Evolutionary conservation across 306 rosid species (phyloP).

Genomic region (Erythrophleum fordii): DNA sequence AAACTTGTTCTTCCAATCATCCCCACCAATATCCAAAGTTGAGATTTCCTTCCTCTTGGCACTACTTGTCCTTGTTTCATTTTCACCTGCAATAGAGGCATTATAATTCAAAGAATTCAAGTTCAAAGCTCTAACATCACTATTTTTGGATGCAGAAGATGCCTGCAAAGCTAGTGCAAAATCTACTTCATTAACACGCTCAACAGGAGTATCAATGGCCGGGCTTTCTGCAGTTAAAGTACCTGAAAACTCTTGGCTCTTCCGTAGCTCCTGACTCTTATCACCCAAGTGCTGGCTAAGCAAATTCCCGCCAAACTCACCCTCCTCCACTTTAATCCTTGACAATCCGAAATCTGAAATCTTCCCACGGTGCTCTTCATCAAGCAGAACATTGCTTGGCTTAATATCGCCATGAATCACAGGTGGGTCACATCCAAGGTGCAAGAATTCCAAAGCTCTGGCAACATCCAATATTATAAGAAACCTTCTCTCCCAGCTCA

Average conservation of each 20-base stretch:
- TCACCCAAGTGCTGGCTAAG: conserved; percentile 84
- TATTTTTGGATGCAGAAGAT: conserved; percentile 80
- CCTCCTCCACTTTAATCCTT: conserved; percentile 87
- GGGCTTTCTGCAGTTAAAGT: conserved; percentile 73
- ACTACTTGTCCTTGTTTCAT: conserved; percentile 54
- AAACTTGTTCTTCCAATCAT: conserved; percentile 43
- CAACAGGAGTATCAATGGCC: conserved; percentile 76
- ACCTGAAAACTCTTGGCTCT: conserved; percentile 87
- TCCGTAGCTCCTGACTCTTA: conserved; percentile 76
- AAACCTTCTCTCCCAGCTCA: conserved; percentile 90
- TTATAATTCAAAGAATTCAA: conserved; percentile 71
- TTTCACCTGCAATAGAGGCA: conserved; percentile 65
- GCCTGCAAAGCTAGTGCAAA: conserved; percentile 96
- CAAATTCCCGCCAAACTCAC: conserved; percentile 79
- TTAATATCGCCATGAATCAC: conserved; percentile 94
- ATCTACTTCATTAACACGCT: conserved; percentile 81
- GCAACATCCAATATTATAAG: conserved; percentile 75
- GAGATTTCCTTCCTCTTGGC: conserved; percentile 83
- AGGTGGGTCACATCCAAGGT: conserved; percentile 91
- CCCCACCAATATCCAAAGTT: conserved; percentile 51
- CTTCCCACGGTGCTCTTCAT: conserved; percentile 67
- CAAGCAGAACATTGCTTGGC: conserved; percentile 91
- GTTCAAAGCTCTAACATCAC: conserved; percentile 69
- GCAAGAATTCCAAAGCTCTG: conserved; percentile 87
- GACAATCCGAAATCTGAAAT: conserved; percentile 91